Percentiles rank a stretch among this genome's conserved stretches.
phyloP scores from a whole-genome alignment of 768 basidiomycete species.

The Amylocystis lapponica region DNA sequence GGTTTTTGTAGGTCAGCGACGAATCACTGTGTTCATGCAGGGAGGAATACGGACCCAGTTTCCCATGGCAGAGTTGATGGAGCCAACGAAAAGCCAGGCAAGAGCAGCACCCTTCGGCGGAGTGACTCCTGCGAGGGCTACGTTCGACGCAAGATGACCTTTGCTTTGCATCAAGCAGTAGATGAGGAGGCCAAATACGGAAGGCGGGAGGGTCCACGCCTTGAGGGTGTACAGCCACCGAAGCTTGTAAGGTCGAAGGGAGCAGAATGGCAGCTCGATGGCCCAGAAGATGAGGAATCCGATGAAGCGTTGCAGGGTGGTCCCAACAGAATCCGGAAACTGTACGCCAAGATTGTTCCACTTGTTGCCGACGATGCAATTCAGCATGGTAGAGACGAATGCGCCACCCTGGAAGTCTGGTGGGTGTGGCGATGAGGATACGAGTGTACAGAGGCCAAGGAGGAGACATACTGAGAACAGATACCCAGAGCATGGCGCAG shows the following conservation, averaged over 20 bases:
- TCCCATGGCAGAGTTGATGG: conserved; percentile 15
- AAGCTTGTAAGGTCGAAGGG: conserved; percentile 9
- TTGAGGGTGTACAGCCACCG: conserved; percentile 15
- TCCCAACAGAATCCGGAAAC: conserved; percentile 11
- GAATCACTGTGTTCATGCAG: too few relatives aligned
- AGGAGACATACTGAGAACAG: conserved; percentile 8
- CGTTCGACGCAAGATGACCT: conserved; percentile 6
- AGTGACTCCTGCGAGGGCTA: conserved; percentile 1
- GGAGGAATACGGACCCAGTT: conserved; percentile 10
- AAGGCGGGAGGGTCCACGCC: conserved; percentile 12
- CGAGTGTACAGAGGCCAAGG: not conserved
- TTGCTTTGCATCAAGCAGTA: conserved; percentile 14
- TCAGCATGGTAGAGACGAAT: conserved; percentile 12
- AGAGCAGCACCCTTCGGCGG: conserved; percentile 8
- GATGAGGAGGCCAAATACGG: conserved; percentile 13
- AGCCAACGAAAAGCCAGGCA: conserved; percentile 13
- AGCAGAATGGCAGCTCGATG: conserved; percentile 14
- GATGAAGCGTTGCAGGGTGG: conserved; percentile 13
- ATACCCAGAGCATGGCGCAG: conserved; percentile 14
- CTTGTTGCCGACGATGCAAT: conserved; percentile 11
- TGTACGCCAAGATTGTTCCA: conserved; percentile 11
- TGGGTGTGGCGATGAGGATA: not conserved
- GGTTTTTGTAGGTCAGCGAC: too few relatives aligned
- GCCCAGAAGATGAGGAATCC: conserved; percentile 15
- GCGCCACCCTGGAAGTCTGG: conserved; percentile 15